Conservation (phyloP, 2,329 filamentous ascomycete species). For the Plenodomus biglobosus region DNA sequence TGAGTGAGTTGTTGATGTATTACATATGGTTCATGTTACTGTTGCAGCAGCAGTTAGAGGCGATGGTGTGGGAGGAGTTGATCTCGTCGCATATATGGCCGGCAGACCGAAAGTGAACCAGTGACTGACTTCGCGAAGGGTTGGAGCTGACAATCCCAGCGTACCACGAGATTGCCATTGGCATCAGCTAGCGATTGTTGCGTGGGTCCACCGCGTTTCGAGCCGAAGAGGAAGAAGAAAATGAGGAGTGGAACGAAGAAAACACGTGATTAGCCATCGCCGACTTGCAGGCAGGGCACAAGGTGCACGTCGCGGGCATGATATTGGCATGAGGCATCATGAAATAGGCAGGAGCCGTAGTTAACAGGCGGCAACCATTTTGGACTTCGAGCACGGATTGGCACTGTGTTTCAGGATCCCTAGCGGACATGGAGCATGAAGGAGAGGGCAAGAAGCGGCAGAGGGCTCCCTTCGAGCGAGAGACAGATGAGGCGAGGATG, state of each 20-base stretch:
- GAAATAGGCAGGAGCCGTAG: slow-evolving; percentile 11
- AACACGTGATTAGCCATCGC: slow-evolving; percentile 1
- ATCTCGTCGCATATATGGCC: slow-evolving; percentile 15
- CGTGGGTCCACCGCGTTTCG: slow-evolving; percentile 11
- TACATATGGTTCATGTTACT: slow-evolving; percentile 21
- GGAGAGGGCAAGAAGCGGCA: slow-evolving; percentile 5
- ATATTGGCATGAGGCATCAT: slow-evolving; percentile 15
- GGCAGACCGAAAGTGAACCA: slow-evolving; percentile 14
- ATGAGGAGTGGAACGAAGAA: slow-evolving; percentile 8
- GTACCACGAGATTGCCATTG: slow-evolving; percentile 20
- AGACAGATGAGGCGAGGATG: slow-evolving; percentile 9
- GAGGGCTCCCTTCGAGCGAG: slow-evolving; percentile 6
- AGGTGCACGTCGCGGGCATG: slow-evolving; percentile 9
- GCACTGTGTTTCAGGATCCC: slow-evolving; percentile 20
- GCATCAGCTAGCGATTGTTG: slow-evolving; percentile 20
- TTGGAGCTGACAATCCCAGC: slow-evolving; percentile 9
- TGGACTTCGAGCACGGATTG: slow-evolving; percentile 14
- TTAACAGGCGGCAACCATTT: slow-evolving; percentile 12
- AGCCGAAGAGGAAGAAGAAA: slow-evolving; percentile 16
- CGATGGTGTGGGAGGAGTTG: slow-evolving; percentile 10
- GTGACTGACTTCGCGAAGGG: slow-evolving; percentile 8
- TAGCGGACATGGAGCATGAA: slow-evolving; percentile 1
- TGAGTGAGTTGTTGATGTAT: slow-evolving; percentile 22
- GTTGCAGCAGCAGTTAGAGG: slow-evolving; percentile 12
- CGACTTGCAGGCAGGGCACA: slow-evolving; percentile 14